Base-by-base conservation (phyloP, 2,329 filamentous ascomycete genomes). In the Colletotrichum lini region DNA sequence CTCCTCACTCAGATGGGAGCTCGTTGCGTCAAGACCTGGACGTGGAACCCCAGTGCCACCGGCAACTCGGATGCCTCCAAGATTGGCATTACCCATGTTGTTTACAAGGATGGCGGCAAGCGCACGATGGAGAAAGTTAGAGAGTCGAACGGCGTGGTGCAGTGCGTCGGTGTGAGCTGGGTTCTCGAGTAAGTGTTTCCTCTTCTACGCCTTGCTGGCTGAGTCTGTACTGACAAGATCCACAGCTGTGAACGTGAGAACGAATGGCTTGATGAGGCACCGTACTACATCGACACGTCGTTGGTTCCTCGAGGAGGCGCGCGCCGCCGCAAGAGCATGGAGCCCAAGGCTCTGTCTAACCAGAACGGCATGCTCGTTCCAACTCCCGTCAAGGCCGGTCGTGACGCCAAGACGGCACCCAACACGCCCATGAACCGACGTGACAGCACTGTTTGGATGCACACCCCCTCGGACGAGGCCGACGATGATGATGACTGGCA, bases 131-230 rank as follows among this genome's bases (percentile, higher is more conserved):
- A 97, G 78, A 97, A 95, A 81, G 92, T 96, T 8, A 87, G 90
- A 68, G 88, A 92, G 76, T 91, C 89, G 49, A 87, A 89, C 16
- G 94, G 94, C 7, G 85, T 93, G 40, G 93, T 98, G 47, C 91
- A 94, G 75, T 97, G 94, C 81, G 94, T 98, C 66, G 94, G 94
- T 60, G 93, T 97, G 57, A 91, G 91, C 74, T 98, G 94, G 94
- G 93, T 96, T 65, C 87, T 97, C 73, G 94, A 97, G 92, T 94
- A 89, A 88, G 92, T 89, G 70, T 53, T 12, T 38, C 57, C 44
- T 54, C 4, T 15, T 62, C 16, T 26, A 47, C 21, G 21, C 50
- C 18, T 26, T 13, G 30, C 30, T 35, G 30, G 30, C 50, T 62
- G 23, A 45, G 13, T 7, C 5, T 30, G 18, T 7, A 35, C 52